These are phyloP conservation scores for Vitis vinifera DNA, from an alignment of 164 flowering plant species.

Conservation along the genomic window DNA sequence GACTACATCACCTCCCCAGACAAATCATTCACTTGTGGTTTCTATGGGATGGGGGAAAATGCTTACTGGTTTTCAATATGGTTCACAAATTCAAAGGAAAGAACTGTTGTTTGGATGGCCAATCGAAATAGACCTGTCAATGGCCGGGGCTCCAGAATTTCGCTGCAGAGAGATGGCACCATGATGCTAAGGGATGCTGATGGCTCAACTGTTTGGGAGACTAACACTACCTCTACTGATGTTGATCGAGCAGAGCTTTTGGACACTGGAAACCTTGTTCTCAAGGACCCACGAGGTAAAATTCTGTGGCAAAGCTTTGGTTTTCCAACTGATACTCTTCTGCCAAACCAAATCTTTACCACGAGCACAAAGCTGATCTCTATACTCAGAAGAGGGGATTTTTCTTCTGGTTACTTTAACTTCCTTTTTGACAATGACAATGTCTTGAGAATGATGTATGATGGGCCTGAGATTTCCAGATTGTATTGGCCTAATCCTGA, in stretches of 20 bases:
- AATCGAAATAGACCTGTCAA: slow-evolving; percentile 42
- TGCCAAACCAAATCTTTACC: slow-evolving; percentile 40
- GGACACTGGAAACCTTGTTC: slow-evolving; percentile 31
- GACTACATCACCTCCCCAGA: slow-evolving; percentile 28
- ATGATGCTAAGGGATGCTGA: slow-evolving; percentile 25
- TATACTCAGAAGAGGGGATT: slow-evolving; percentile 4
- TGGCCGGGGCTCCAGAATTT: slow-evolving; percentile 29
- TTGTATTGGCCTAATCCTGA: slow-evolving; percentile 36
- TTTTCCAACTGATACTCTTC: slow-evolving; percentile 40
- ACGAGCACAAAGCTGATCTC: slow-evolving; percentile 28
- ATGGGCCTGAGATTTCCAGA: slow-evolving; percentile 38
- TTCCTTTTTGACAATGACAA: slow-evolving; percentile 35
- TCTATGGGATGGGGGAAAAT: slow-evolving; percentile 31
- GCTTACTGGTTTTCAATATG: slow-evolving; percentile 46
- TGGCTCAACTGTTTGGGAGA: slow-evolving; percentile 20
- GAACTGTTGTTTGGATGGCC: slow-evolving; percentile 45
- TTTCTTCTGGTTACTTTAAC: slow-evolving; percentile 31
- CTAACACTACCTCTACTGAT: slow-evolving; percentile 13
- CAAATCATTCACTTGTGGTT: slow-evolving; percentile 38
- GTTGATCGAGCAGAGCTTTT: slow-evolving; percentile 23
- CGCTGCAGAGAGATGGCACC: slow-evolving; percentile 14
- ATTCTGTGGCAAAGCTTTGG: slow-evolving; percentile 47
- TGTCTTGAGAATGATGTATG: slow-evolving; percentile 34
- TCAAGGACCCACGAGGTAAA: slow-evolving; percentile 16
- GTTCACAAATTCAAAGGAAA: slow-evolving; percentile 31